phyloP scores from a whole-genome alignment of 257 asterid species.

The Misopates orontium region DNA sequence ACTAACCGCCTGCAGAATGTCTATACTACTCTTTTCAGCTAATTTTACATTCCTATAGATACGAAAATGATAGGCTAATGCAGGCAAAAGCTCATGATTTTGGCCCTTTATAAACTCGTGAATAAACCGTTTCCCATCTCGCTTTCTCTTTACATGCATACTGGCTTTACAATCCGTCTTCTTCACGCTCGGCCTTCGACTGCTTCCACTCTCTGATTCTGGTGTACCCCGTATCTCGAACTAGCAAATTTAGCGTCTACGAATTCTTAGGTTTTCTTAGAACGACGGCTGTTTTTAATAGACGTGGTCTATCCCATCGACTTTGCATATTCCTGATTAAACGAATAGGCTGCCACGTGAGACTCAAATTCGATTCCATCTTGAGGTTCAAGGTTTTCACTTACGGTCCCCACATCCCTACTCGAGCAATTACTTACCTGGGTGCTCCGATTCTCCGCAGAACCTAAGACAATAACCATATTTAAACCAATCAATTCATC shows the following conservation, averaged over 20 bases:
- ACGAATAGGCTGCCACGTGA: constrained; percentile 85
- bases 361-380: constrained; percentile 90
- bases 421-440: constrained; percentile 39
- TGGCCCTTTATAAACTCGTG: constrained; percentile 90
- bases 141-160: constrained; percentile 90
- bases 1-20: constrained; percentile 89
- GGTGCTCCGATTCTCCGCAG: constrained; percentile 43
- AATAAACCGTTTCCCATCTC: constrained; percentile 91
- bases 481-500: constrained; percentile 33
- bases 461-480: constrained; percentile 46
- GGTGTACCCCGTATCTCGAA: constrained; percentile 94
- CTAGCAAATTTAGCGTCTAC: constrained; percentile 96
- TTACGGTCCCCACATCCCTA: constrained; percentile 49
- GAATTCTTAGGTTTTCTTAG: constrained; percentile 92
- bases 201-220: constrained; percentile 70
- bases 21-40: constrained; percentile 87
- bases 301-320: constrained; percentile 99
- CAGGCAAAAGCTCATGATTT: constrained; percentile 96
- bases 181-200: constrained; percentile 75
- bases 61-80: constrained; percentile 90
- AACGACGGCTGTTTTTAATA: constrained; percentile 91
- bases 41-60: constrained; percentile 84
- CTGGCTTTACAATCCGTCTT: constrained; percentile 97
- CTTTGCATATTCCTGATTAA: constrained; percentile 94
- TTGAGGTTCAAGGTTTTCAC: constrained; percentile 62